These are phyloP conservation scores for Vanderwaltozyma verrucispora DNA, from an alignment of 805 yeast species.

Conservation along the genomic window DNA sequence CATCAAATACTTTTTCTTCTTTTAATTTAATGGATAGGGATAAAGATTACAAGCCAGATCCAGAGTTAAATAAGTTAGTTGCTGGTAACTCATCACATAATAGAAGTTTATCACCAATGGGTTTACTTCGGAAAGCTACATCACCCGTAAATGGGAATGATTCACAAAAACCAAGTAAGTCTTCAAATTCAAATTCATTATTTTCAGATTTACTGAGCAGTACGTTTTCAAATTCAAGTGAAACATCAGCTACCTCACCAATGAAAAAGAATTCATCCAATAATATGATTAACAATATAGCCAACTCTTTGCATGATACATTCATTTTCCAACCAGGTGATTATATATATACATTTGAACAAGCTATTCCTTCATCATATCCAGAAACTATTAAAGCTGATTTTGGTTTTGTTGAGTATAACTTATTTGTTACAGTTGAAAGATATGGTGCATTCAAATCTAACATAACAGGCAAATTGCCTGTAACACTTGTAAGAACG, in stretches of 20 bases:
- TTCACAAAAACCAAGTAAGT: not conserved
- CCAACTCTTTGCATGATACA: constrained; percentile 11
- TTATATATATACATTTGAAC: constrained; percentile 85
- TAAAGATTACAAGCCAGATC: constrained; percentile 2
- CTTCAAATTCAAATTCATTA: constrained; percentile 13
- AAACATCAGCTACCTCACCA: constrained; percentile 3
- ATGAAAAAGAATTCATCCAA: constrained; percentile 3
- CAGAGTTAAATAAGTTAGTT: not conserved
- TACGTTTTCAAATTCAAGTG: constrained; percentile 12
- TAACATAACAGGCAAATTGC: constrained; percentile 52
- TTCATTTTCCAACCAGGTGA: constrained; percentile 74
- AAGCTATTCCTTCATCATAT: constrained; percentile 66
- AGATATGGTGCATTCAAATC: constrained; percentile 82
- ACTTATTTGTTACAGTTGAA: constrained; percentile 56
- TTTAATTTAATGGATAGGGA: not conserved
- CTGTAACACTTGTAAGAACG: constrained; percentile 60
- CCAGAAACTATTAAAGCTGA: constrained; percentile 76
- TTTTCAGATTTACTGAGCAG: constrained; percentile 20
- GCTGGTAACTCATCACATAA: not conserved
- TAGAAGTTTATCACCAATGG: constrained; percentile 23
- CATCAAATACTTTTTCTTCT: not conserved
- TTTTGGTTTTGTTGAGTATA: constrained; percentile 71
- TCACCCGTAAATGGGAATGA: constrained; percentile 9
- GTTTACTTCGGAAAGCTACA: constrained; percentile 19
- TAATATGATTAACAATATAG: not conserved